Percentiles rank a stretch among this genome's conserved stretches.
Evolutionary conservation across 192 early-diverging fungal genomes (phyloP).

Genomic region (Lobulomyces angularis): DNA sequence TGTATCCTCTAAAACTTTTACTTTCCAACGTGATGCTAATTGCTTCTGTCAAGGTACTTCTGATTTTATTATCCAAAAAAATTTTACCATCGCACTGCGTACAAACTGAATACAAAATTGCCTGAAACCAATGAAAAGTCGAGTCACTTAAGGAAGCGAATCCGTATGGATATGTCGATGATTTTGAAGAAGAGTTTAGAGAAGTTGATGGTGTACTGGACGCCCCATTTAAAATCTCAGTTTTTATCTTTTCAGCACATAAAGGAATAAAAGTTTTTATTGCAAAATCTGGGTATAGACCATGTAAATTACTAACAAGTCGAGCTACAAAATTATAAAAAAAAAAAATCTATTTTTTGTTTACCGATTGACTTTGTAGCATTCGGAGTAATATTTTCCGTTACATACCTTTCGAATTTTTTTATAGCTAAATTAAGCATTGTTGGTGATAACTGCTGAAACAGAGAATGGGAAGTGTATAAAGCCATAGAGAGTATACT

Average conservation of each 20-base stretch:
- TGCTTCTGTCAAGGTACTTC: too few species aligned
- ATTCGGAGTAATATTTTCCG: constrained; percentile 45
- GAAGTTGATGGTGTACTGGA: constrained; percentile 29
- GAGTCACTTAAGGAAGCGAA: constrained; percentile 47
- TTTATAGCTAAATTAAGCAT: constrained; percentile 50
- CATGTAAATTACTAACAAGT: too few species aligned
- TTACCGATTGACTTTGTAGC: constrained; percentile 54
- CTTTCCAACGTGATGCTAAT: too few species aligned
- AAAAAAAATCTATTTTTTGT: too few species aligned
- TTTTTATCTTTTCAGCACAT: constrained; percentile 37
- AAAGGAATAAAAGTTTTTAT: constrained; percentile 46
- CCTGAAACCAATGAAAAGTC: constrained; percentile 67
- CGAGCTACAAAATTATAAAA: too few species aligned
- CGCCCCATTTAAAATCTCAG: constrained; percentile 56
- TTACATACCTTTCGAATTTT: constrained; percentile 47
- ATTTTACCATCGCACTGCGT: too few species aligned
- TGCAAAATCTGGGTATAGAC: constrained; percentile 27
- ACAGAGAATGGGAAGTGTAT: constrained; percentile 56
- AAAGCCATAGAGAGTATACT: constrained; percentile 14
- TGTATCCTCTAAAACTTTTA: too few species aligned
- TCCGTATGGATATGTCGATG: constrained; percentile 26
- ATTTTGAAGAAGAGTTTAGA: constrained; percentile 22
- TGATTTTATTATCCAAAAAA: too few species aligned
- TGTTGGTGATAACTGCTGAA: constrained; percentile 50
- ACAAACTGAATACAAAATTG: constrained; percentile 48